These are phyloP conservation scores for Aureobasidium pullulans DNA, from an alignment of 2,329 filamentous ascomycete species.

Conservation along the genomic window DNA sequence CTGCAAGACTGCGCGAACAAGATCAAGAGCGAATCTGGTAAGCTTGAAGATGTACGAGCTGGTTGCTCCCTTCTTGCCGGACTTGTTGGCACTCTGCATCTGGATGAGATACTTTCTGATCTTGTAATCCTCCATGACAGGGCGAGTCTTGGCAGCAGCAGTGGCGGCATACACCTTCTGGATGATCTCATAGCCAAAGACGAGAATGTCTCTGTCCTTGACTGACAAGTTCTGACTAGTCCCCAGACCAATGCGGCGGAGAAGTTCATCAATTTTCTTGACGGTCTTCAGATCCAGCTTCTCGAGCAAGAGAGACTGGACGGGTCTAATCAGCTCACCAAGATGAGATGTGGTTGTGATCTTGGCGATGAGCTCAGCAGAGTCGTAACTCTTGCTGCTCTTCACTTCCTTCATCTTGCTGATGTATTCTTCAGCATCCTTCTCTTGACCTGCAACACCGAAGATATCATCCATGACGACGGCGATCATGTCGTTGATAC, in stretches of 20 bases:
- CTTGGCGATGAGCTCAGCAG: conserved; percentile 85
- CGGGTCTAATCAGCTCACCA: conserved; percentile 66
- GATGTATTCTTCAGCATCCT: conserved; percentile 91
- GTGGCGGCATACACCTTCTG: conserved; percentile 65
- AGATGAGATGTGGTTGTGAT: conserved; percentile 70
- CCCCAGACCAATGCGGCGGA: conserved; percentile 75
- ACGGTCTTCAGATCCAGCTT: conserved; percentile 77
- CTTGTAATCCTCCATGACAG: conserved; percentile 49
- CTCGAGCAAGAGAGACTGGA: conserved; percentile 72
- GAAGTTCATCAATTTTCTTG: conserved; percentile 82
- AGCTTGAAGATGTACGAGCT: conserved; percentile 83
- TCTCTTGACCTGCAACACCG: conserved; percentile 84
- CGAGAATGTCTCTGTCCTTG: conserved; percentile 71
- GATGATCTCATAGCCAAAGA: conserved; percentile 93
- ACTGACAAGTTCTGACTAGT: conserved; percentile 74
- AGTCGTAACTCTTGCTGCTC: conserved; percentile 95
- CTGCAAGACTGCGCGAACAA: conserved; percentile 75
- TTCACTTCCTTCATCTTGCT: conserved; percentile 97
- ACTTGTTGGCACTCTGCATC: conserved; percentile 66
- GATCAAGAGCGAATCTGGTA: conserved; percentile 77
- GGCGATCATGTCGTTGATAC: conserved; percentile 65
- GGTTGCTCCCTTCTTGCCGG: conserved; percentile 61
- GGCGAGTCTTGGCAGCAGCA: conserved; percentile 21
- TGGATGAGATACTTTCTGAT: conserved; percentile 72
- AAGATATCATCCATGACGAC: conserved; percentile 98